Evolutionary conservation across 768 basidiomycete species (phyloP).

Genomic region (Pleurotus ostreatus): DNA sequence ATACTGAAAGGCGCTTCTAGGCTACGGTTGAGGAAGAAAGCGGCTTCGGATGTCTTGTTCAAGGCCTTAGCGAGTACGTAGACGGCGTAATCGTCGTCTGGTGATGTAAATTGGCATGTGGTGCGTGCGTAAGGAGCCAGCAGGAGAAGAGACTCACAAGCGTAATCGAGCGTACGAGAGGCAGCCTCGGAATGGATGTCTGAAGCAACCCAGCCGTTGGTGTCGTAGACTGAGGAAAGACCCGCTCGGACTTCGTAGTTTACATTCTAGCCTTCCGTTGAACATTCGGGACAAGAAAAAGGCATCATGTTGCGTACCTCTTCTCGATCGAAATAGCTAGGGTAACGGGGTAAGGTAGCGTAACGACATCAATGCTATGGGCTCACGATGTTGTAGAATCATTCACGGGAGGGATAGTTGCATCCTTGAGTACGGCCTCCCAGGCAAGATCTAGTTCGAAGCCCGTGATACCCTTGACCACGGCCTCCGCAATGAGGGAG

Average conservation of each 20-base stretch:
- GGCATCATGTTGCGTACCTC: constrained; percentile 37
- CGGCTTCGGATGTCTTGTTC: constrained; percentile 39
- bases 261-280: constrained; percentile 41
- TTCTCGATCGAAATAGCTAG: constrained; percentile 68
- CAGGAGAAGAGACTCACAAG: constrained; percentile 42
- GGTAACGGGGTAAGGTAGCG: background rate
- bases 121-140: background rate
- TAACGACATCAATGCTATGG: background rate
- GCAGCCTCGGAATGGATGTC: constrained; percentile 78
- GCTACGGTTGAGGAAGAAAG: constrained; percentile 51
- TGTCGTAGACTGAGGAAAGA: constrained; percentile 60
- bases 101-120: background rate
- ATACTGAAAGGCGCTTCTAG: constrained; percentile 54
- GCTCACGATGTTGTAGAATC: constrained; percentile 49
- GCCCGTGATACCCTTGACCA: constrained; percentile 56
- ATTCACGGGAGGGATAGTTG: constrained; percentile 51
- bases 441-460: constrained; percentile 64
- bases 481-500: constrained; percentile 69
- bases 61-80: constrained; percentile 55
- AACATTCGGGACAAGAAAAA: background rate
- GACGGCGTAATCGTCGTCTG: constrained; percentile 76
- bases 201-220: constrained; percentile 70
- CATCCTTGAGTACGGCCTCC: constrained; percentile 73
- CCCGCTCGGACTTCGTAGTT: constrained; percentile 81
- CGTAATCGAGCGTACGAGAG: constrained; percentile 73